Evolutionary conservation across 441 rosid species (phyloP), one percentile per base, ranked within the genome.

Genomic region (Iberis amara): DNA sequence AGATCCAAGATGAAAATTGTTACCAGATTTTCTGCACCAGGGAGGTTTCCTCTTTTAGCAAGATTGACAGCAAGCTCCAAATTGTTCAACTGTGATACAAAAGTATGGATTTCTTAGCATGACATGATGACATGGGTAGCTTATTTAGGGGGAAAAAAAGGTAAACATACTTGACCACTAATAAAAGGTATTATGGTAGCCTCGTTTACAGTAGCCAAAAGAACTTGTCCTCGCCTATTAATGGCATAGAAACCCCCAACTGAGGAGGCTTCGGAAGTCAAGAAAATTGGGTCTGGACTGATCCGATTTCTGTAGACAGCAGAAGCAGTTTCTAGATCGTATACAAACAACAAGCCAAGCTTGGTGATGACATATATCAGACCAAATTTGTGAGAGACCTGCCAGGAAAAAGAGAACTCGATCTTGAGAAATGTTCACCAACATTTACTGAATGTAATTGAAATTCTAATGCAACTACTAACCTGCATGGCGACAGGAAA

Each of bases 401-500:
- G 87, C 68, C 74, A 52, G 51, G 8, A 27, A 60, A 77, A 26
- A 77, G 28, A 67, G 39, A 40, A 21, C 6, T 46, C 15, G 31
- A 23, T 27, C 11, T 50, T 39, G 56, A 33, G 58, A 57, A 42
- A 57, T 1, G 23, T 33, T 39, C 47, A 53, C 32, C 58, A 35
- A 36, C 35, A 53, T 7, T 66, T 45, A 55, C 50, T 48, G 14
- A 44, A 52, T 45, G 28, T 10, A 10, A 52, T 4, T 27, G 18
- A n/a, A 28, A 44, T 42, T 5, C 35, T 49, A 45, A 33, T 31
- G 54, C 65, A 55, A 46, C 47, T 27, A 47, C 38, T 26, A 53
- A 91, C 98, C 95, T 91, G 98, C 98, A 91, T 91, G 15, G 96
- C 90, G 28, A 91, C 96, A 28, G 98, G 98, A 66, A 91, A 91